Base-by-base conservation (phyloP, 352 stramenopile species). In the Hyaloperonospora arabidopsidis region DNA sequence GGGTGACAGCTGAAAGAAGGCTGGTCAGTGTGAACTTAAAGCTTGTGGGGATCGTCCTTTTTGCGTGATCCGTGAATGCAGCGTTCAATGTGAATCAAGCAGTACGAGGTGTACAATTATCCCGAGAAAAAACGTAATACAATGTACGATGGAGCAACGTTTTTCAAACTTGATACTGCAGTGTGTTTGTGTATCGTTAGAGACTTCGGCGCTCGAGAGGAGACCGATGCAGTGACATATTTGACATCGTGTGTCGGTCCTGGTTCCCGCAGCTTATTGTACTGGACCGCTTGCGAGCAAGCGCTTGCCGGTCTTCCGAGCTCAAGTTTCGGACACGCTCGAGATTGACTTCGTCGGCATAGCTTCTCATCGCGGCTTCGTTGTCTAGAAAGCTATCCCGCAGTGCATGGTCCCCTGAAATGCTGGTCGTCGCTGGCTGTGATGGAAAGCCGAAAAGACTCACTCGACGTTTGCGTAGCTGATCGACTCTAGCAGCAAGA, bases 81-180 rank as follows among this genome's bases (percentile, higher is more conserved):
- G 49, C 50, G 54, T 34, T 28, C 45, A 67, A 51, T 65, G 63
- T 61, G 39, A 68, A 65, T 54, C 60, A 40, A 45, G 63, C 64
- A 68, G 64, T 66, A 68, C 63, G 54, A 65, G n/a, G 53, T 68
- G 60, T 68, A 68, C 44, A 44, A 64, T 41, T 65, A 70, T 45
- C 29, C 29, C 49, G 47, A 64, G 63, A 70, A 67, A 72, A 72
- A 72, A 67, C 53, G 49, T 61, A 63, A 59, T 63, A 59, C 63
- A 69, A 67, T 72, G 65, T 72, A 70, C 49, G 65, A 72, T 70
- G 65, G 65, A 72, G 61, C 60, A 52, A 68, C 34, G 49, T 70
- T 72, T 23, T 5, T 7, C 17, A 5, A 23, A 21, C 17, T 22
- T 45, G 36, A 43, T 6, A 43, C 6, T 45, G 17, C 39, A 48